These are phyloP conservation scores for Magnaporthiopsis poae DNA, from an alignment of 2,329 filamentous ascomycete genomes.

Conservation along the genomic window DNA sequence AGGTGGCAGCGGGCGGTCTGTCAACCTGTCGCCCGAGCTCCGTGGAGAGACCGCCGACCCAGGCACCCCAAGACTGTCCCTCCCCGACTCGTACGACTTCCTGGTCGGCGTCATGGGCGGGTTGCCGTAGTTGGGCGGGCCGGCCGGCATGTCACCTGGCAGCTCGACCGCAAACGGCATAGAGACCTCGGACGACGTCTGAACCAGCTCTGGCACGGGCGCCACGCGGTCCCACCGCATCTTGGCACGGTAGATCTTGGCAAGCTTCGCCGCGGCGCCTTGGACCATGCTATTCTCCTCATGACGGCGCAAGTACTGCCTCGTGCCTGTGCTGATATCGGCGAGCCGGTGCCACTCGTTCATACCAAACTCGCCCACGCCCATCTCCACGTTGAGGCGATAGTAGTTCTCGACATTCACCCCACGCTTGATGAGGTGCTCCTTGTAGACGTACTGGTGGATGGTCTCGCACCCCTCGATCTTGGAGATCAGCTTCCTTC, in stretches of 20 bases:
- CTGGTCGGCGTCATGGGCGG: slow-evolving; percentile 29
- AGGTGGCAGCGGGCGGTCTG: slow-evolving; percentile 21
- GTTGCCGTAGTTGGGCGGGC: slow-evolving; percentile 22
- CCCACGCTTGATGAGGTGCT: slow-evolving; percentile 64
- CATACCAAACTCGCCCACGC: slow-evolving; percentile 95
- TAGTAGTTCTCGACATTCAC: slow-evolving; percentile 88
- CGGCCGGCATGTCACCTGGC: slow-evolving; percentile 42
- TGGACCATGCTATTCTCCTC: slow-evolving; percentile 70
- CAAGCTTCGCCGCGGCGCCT: slow-evolving; percentile 68
- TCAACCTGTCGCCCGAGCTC: slow-evolving; percentile 38
- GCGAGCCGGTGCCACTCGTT: slow-evolving; percentile 94
- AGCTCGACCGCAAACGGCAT: slow-evolving; percentile 47
- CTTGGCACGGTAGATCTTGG: slow-evolving; percentile 72
- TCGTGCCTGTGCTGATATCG: slow-evolving; percentile 87
- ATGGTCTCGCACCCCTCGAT: slow-evolving; percentile 92
- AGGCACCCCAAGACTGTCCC: slow-evolving; percentile 36
- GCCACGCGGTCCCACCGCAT: slow-evolving; percentile 48
- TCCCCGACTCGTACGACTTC: slow-evolving; percentile 48
- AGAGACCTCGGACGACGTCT: slow-evolving; percentile 31
- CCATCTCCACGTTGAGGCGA: slow-evolving; percentile 90
- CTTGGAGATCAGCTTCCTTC: slow-evolving; percentile 73
- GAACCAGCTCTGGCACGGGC: slow-evolving; percentile 33
- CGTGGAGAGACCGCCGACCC: slow-evolving; percentile 36
- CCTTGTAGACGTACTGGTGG: slow-evolving; percentile 74
- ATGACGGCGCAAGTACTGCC: slow-evolving; percentile 65